Evolutionary conservation across 176 grass and related monocot genomes (phyloP), one percentile per base, ranked within the genome.

Genomic region (Aegilops umbellulata): DNA sequence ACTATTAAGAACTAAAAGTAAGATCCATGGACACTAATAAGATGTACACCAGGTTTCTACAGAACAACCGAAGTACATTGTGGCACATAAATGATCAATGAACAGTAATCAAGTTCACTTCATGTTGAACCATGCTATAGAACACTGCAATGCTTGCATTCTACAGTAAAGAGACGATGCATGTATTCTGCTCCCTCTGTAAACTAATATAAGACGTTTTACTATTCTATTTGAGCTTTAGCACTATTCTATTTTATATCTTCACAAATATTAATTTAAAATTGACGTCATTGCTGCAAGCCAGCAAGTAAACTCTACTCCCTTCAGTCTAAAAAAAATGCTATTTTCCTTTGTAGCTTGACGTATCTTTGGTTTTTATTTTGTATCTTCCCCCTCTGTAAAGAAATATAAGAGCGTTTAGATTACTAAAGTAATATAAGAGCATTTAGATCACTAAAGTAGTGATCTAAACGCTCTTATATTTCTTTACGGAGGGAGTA

Each of bases 51-150:
- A 72, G 62, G 11, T 71, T 78, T 71, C 15, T 69, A 58, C 30
- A 49, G 69, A 70, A 69, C 1, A 4, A 69, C 10, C 8, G 41
- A 86, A 58, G 41, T 51, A 55, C 27, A 51, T 55, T n/a, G 13
- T 58, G 31, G 62, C 62, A 51, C 60, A 66, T 32, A 65, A 16
- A 67, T 25, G 12, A 85, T 78, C 83, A 26, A 66, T 38, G 27
- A 36, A 35, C 66, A 71, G 36, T 49, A 78, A 10, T 67, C 61
- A 65, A 80, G 3, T 66, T 68, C 47, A 89, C 29, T 74, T 85
- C 7, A 80, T 77, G 63, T 71, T 69, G 26, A 67, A 86, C n/a
- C 35, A 86, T 61, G n/a, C 14, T 85, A 26, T 62, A 70, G 7
- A 67, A 61, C 22, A 61, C 51, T 47, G 26, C 17, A 74, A 49